These are phyloP conservation scores for Globisporangium cystogenes DNA, from an alignment of 352 stramenopile genomes.

Conservation along the genomic window DNA sequence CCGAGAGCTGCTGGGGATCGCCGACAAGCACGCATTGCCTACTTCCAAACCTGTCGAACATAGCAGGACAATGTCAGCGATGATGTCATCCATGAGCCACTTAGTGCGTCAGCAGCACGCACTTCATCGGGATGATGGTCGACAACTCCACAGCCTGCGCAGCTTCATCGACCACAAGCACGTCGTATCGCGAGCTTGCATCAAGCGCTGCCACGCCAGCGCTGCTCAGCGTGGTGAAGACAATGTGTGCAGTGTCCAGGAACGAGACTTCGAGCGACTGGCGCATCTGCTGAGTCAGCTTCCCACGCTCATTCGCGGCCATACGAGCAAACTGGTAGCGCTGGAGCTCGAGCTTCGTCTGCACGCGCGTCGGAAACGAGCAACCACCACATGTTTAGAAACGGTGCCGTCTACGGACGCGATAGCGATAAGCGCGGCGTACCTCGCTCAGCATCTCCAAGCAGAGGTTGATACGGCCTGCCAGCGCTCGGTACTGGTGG, in stretches of 20 bases:
- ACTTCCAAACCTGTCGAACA: slow-evolving; percentile 65
- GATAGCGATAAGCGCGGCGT: slow-evolving; percentile 8
- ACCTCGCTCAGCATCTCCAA: slow-evolving; percentile 73
- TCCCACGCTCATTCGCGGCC: slow-evolving; percentile 58
- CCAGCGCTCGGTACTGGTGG: slow-evolving; percentile 56
- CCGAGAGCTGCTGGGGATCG: slow-evolving; percentile 90
- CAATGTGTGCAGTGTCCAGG: slow-evolving; percentile 88
- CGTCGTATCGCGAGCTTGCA: slow-evolving; percentile 70
- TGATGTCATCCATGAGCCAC: not conserved
- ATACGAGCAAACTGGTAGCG: slow-evolving; percentile 73
- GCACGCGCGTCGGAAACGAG: slow-evolving; percentile 1
- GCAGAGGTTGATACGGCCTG: slow-evolving; percentile 76
- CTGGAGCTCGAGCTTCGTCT: slow-evolving; percentile 82
- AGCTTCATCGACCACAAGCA: slow-evolving; percentile 84
- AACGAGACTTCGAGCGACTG: slow-evolving; percentile 84
- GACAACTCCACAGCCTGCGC: slow-evolving; percentile 84
- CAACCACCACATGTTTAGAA: not conserved
- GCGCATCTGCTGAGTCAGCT: slow-evolving; percentile 54
- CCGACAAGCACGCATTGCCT: slow-evolving; percentile 90
- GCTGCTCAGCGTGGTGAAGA: slow-evolving; percentile 91
- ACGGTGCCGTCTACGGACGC: not conserved
- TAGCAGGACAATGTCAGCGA: slow-evolving; percentile 1
- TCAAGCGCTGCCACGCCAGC: slow-evolving; percentile 79
- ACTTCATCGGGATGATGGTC: slow-evolving; percentile 90
- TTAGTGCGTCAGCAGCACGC: slow-evolving; percentile 11